Evolutionary conservation across 2,329 filamentous ascomycete species (phyloP).

Genomic region (Pestalotiopsis sp.): DNA sequence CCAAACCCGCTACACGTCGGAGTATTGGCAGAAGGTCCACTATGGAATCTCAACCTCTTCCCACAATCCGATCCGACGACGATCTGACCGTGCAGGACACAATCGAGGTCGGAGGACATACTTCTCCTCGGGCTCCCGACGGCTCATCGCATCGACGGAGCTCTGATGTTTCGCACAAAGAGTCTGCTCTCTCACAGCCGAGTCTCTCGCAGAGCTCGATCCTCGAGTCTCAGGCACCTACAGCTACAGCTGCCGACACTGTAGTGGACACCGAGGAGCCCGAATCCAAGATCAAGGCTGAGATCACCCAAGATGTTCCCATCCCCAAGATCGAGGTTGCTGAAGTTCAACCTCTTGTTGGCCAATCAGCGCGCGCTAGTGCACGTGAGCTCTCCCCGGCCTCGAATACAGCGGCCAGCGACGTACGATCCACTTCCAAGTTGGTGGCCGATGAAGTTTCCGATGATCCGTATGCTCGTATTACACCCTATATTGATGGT

Average conservation of each 20-base stretch:
- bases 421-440: neutral
- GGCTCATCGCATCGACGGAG: slow-evolving; percentile 32
- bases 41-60: slow-evolving; percentile 28
- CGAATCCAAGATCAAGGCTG: neutral
- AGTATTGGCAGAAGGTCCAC: slow-evolving; percentile 26
- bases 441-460: slow-evolving; percentile 9
- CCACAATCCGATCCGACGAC: slow-evolving; percentile 31
- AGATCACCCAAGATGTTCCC: neutral
- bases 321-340: slow-evolving; percentile 12
- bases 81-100: slow-evolving; percentile 58
- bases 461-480: slow-evolving; percentile 21
- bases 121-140: slow-evolving; percentile 33
- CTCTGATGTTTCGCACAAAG: slow-evolving; percentile 26
- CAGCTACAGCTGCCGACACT: neutral
- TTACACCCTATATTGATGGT: slow-evolving; percentile 31
- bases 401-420: neutral
- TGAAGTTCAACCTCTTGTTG: neutral
- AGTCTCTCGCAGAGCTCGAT: slow-evolving; percentile 13
- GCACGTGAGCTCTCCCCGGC: neutral
- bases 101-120: slow-evolving; percentile 55
- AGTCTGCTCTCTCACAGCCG: slow-evolving; percentile 15
- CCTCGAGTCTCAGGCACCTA: slow-evolving; percentile 11
- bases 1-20: slow-evolving; percentile 25
- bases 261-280: neutral
- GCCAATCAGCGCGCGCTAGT: neutral